phyloP scores from a whole-genome alignment of 352 stramenopile genomes.

The Pilasporangium apinafurcum region DNA sequence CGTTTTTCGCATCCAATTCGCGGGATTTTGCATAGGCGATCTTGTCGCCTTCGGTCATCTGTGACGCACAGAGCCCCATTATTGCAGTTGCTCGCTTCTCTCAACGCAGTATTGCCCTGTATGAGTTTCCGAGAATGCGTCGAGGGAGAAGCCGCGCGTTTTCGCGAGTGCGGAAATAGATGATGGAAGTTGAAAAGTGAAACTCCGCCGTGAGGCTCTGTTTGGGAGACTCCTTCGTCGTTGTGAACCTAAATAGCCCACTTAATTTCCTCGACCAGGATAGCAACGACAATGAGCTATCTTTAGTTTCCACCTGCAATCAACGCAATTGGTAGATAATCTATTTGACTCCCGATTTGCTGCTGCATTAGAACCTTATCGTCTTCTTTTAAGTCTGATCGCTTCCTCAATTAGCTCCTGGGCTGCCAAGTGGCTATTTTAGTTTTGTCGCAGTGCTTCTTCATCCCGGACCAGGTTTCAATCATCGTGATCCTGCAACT shows the following conservation, averaged over 20 bases:
- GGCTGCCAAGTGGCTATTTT: too few relatives aligned
- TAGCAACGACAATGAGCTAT: slow-evolving; percentile 4
- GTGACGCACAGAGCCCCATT: slow-evolving; percentile 67
- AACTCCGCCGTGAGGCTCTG: slow-evolving; percentile 29
- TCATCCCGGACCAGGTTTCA: too few relatives aligned
- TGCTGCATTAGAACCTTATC: too few relatives aligned
- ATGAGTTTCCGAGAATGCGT: slow-evolving; percentile 3
- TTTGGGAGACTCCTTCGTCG: slow-evolving; percentile 6
- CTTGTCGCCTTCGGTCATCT: slow-evolving; percentile 55
- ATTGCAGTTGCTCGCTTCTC: slow-evolving; percentile 7
- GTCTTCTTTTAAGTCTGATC: too few relatives aligned
- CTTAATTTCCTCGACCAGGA: background rate
- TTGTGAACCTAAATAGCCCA: slow-evolving; percentile 14
- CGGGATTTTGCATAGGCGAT: slow-evolving; percentile 60
- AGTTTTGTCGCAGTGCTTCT: too few relatives aligned
- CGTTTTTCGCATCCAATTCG: slow-evolving; percentile 75
- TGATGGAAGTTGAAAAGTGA: slow-evolving; percentile 63
- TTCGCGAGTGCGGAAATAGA: slow-evolving; percentile 25
- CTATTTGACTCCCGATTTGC: too few relatives aligned
- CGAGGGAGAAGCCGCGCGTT: slow-evolving; percentile 20
- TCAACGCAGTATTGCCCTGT: background rate
- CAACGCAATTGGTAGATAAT: too few relatives aligned
- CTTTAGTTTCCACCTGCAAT: too few relatives aligned
- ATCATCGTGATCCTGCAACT: too few relatives aligned
- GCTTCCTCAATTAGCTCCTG: too few relatives aligned